Evolutionary conservation across 164 flowering plant species (phyloP).

Genomic region (grape (Vitis vinifera)): ASM3070453v1 NC_081811.1:27394001-27394500

Average conservation of each 20-base stretch:
- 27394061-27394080: too few relatives aligned
- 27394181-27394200: slow-evolving; percentile 13
- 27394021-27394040: not conserved
- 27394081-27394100: slow-evolving; percentile 1
- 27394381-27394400: not conserved
- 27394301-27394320: slow-evolving; percentile 11
- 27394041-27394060: not conserved
- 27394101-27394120: not conserved
- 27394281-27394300: slow-evolving; percentile 3
- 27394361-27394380: not conserved
- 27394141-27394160: not conserved
- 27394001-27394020: not conserved
- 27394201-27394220: slow-evolving; percentile 21
- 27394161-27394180: not conserved
- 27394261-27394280: slow-evolving; percentile 1
- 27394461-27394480: too few relatives aligned
- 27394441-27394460: too few relatives aligned
- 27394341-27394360: slow-evolving; percentile 1
- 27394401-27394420: too few relatives aligned
- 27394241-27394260: slow-evolving; percentile 9
- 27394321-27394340: slow-evolving; percentile 9
- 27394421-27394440: too few relatives aligned
- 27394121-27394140: slow-evolving; percentile 13
- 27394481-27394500: too few relatives aligned
- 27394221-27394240: slow-evolving; percentile 9